Percentiles rank a stretch among this genome's conserved stretches.
phyloP scores from a whole-genome alignment of 495 filamentous ascomycete genomes.

The Aspergillus cavernicola region DNA sequence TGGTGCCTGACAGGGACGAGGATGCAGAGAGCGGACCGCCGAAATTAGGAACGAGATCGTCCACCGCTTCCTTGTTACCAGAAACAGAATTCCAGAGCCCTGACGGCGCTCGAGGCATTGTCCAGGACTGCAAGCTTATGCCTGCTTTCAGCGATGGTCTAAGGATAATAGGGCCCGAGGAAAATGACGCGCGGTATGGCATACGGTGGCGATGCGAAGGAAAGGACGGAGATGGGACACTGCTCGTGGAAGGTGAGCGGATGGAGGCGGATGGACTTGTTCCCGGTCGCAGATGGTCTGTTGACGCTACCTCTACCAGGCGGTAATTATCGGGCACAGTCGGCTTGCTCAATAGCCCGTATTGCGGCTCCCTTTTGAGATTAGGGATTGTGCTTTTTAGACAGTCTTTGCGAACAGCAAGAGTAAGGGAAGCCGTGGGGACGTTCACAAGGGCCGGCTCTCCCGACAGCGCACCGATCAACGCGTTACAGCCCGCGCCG shows the following conservation, averaged over 20 bases:
- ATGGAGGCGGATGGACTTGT: slow-evolving; percentile 29
- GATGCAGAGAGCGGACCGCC: slow-evolving; percentile 24
- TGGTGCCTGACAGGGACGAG: not conserved
- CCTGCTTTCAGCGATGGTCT: slow-evolving; percentile 21
- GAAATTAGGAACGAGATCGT: slow-evolving; percentile 39
- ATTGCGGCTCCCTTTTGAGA: slow-evolving; percentile 20
- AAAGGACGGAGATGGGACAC: slow-evolving; percentile 19
- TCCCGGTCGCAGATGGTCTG: slow-evolving; percentile 72
- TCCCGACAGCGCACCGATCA: slow-evolving; percentile 86
- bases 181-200: slow-evolving; percentile 28
- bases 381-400: slow-evolving; percentile 23
- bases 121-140: slow-evolving; percentile 26
- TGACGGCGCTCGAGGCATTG: slow-evolving; percentile 18
- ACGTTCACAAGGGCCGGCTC: slow-evolving; percentile 88
- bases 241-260: slow-evolving; percentile 25
- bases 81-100: slow-evolving; percentile 38
- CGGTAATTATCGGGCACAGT: slow-evolving; percentile 63
- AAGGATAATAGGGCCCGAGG: slow-evolving; percentile 24
- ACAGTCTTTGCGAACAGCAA: slow-evolving; percentile 69
- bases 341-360: slow-evolving; percentile 23
- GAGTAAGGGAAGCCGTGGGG: slow-evolving; percentile 81
- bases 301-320: slow-evolving; percentile 70
- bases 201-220: slow-evolving; percentile 26
- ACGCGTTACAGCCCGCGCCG: slow-evolving; percentile 94
- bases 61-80: slow-evolving; percentile 21